Conservation (phyloP, 768 basidiomycete genomes). For the Phlebiopsis gigantea region DNA sequence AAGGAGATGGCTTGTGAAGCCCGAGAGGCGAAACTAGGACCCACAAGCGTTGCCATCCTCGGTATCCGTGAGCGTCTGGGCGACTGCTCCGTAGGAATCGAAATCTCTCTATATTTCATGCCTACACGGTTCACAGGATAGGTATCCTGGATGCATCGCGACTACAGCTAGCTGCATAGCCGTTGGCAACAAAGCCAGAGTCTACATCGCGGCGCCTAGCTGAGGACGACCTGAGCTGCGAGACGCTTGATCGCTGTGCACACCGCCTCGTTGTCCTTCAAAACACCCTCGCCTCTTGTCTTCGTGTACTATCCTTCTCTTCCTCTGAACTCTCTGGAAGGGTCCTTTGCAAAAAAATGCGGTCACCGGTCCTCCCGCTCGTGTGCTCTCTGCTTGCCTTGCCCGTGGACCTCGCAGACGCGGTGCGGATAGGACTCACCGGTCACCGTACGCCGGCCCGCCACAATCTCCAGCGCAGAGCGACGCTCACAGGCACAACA, state of each 20-base stretch:
- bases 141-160: too few relatives aligned
- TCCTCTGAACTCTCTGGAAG: not conserved
- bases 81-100: not conserved
- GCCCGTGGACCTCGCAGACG: slow-evolving; percentile 15
- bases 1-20: not conserved
- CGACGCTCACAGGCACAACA: slow-evolving; percentile 24
- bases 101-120: not conserved
- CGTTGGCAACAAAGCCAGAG: not conserved
- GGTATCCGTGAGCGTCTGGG: not conserved
- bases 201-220: not conserved
- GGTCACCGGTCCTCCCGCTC: slow-evolving; percentile 12
- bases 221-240: not conserved
- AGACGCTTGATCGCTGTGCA: not conserved
- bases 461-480: slow-evolving; percentile 20
- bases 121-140: not conserved
- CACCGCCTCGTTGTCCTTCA: slow-evolving; percentile 3
- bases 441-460: slow-evolving; percentile 6
- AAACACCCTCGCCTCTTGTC: not conserved
- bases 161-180: too few relatives aligned
- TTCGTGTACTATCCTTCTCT: not conserved
- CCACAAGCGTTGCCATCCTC: not conserved
- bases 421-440: slow-evolving; percentile 15
- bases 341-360: slow-evolving; percentile 9
- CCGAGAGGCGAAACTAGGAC: not conserved
- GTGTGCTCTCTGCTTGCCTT: slow-evolving; percentile 12